Percentiles rank a stretch among this genome's conserved stretches.
phyloP scores from a whole-genome alignment of 768 basidiomycete genomes.

The Tulasnella sp. region DNA sequence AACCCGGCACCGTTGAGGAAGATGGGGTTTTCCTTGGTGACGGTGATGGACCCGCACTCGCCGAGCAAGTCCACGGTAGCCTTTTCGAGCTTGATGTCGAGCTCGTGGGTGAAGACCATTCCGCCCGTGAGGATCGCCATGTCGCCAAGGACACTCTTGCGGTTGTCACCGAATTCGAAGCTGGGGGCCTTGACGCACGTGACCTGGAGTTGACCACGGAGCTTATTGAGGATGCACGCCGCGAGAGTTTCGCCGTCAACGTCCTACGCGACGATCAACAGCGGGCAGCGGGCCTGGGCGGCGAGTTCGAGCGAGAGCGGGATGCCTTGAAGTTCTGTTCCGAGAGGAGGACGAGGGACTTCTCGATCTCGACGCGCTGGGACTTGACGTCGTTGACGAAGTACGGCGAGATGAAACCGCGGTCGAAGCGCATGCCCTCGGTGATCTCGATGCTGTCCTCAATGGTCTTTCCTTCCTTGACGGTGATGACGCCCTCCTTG shows the following conservation, averaged over 20 bases:
- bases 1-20: conserved; percentile 87
- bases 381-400: conserved; percentile 97
- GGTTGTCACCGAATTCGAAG: conserved; percentile 98
- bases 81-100: conserved; percentile 94
- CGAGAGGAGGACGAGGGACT: conserved; percentile 82
- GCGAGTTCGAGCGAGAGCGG: conserved; percentile 73
- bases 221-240: conserved; percentile 97
- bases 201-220: conserved; percentile 92
- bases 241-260: conserved; percentile 96
- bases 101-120: conserved; percentile 91
- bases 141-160: conserved; percentile 95
- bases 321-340: conserved; percentile 99
- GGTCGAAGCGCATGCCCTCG: conserved; percentile 99
- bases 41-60: conserved; percentile 78
- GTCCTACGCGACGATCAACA: conserved; percentile 96
- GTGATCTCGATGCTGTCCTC: conserved; percentile 99
- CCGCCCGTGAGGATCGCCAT: conserved; percentile 95
- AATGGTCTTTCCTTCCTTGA: conserved; percentile 96
- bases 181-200: conserved; percentile 94
- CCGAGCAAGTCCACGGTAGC: conserved; percentile 84
- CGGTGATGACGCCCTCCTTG: conserved; percentile 99
- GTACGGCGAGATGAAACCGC: conserved; percentile 95
- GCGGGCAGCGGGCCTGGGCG: conserved; percentile 62
- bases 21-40: conserved; percentile 98
- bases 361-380: conserved; percentile 95